Percentiles rank a stretch among this genome's conserved stretches.
These are phyloP conservation scores for Martensiomyces pterosporus DNA, from an alignment of 192 early-diverging fungal species.

Conservation along the genomic window DNA sequence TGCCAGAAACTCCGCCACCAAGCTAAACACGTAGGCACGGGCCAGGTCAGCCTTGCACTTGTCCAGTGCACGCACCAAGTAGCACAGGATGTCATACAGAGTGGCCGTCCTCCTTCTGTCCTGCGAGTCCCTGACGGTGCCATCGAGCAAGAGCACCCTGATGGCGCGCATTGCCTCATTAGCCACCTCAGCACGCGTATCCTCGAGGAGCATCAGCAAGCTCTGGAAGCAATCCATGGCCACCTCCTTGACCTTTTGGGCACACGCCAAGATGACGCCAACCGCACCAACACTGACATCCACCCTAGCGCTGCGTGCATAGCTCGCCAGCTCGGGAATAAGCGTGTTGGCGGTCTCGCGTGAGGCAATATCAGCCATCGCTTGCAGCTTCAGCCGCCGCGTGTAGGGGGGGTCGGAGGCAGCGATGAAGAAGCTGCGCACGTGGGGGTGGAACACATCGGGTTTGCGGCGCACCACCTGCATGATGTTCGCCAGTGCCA, in stretches of 20 bases:
- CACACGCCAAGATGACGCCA: constrained; percentile 32
- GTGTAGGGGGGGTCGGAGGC: constrained; percentile 74
- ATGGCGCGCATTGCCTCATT: constrained; percentile 27
- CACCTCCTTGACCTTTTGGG: constrained; percentile 44
- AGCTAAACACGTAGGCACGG: constrained; percentile 79
- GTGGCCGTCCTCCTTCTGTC: constrained; percentile 18
- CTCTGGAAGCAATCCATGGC: constrained; percentile 43
- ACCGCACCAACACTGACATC: constrained; percentile 32
- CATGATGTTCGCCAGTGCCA: constrained; percentile 71
- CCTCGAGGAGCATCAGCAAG: constrained; percentile 28
- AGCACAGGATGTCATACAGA: constrained; percentile 46
- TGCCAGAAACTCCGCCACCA: constrained; percentile 76
- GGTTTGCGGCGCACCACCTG: constrained; percentile 69
- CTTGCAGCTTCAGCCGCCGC: constrained; percentile 79
- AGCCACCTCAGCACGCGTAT: constrained; percentile 17
- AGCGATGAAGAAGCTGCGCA: constrained; percentile 77
- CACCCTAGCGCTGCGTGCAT: constrained; percentile 23
- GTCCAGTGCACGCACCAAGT: constrained; percentile 19
- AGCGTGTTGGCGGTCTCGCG: constrained; percentile 65
- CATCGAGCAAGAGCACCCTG: constrained; percentile 32
- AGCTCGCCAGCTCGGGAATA: constrained; percentile 66
- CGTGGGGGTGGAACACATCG: constrained; percentile 63
- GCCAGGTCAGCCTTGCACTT: constrained; percentile 48
- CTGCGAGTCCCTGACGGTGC: constrained; percentile 36
- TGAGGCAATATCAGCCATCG: constrained; percentile 66